Percentiles rank a stretch among this genome's conserved stretches.
phyloP scores from a whole-genome alignment of 1,284 basidiomycete genomes.

The Marasmius sp. region DNA sequence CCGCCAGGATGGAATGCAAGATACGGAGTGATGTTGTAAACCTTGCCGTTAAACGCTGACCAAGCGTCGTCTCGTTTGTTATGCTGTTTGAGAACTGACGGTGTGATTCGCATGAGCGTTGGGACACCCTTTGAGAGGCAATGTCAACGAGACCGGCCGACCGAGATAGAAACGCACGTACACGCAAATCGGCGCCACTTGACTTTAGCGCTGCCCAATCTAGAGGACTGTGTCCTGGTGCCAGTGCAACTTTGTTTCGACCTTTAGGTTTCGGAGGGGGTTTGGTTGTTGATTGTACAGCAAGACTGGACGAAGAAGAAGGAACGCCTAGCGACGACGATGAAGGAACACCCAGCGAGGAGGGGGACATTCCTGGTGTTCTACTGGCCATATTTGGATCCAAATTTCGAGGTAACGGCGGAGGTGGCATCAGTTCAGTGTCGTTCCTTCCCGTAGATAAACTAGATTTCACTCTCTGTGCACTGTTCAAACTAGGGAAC shows the following conservation, averaged over 20 bases:
- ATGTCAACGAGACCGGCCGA: not conserved
- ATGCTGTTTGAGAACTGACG: constrained; percentile 83
- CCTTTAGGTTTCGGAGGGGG: constrained; percentile 57
- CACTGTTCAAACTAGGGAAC: constrained; percentile 81
- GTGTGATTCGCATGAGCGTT: constrained; percentile 72
- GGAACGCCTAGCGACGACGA: constrained; percentile 23
- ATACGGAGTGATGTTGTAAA: constrained; percentile 97
- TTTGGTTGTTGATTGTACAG: constrained; percentile 57
- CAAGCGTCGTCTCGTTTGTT: constrained; percentile 88
- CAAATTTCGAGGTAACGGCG: constrained; percentile 33
- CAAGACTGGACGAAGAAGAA: constrained; percentile 41
- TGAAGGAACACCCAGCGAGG: constrained; percentile 22
- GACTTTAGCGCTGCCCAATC: constrained; percentile 93
- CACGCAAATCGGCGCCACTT: constrained; percentile 77
- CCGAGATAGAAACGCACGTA: constrained; percentile 34
- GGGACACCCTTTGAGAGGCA: constrained; percentile 54
- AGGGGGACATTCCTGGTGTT: constrained; percentile 38
- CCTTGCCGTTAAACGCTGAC: constrained; percentile 90
- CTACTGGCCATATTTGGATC: constrained; percentile 47
- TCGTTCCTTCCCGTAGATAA: constrained; percentile 42
- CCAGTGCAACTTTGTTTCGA: constrained; percentile 82
- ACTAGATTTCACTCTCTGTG: constrained; percentile 58
- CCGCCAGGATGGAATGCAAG: constrained; percentile 94
- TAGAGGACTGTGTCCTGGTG: constrained; percentile 88
- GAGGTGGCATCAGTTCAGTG: constrained; percentile 69